Evolutionary conservation across 1,284 basidiomycete species (phyloP).

Genomic region (Wolfiporia cocos): DNA sequence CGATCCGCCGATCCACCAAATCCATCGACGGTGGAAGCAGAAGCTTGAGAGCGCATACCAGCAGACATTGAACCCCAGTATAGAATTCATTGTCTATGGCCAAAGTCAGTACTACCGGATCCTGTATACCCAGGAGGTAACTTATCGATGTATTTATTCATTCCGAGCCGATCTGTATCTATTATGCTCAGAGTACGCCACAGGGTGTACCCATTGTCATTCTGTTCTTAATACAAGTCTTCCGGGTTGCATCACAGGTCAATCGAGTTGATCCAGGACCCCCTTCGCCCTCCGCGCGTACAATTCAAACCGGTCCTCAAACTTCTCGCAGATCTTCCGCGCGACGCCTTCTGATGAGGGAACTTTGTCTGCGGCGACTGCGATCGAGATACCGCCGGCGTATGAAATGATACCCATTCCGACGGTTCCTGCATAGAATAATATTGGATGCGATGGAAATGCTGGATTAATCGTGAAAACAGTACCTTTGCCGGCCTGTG

Average conservation of each 20-base stretch:
- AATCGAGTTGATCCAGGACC: slow-evolving; percentile 19
- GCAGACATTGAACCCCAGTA: no score
- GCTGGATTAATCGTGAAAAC: neutral
- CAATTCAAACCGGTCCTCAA: slow-evolving; percentile 21
- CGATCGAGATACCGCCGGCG: slow-evolving; percentile 21
- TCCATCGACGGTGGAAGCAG: no score
- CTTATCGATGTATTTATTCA: no score
- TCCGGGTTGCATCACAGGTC: neutral
- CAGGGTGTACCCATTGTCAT: no score
- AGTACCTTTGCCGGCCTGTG: slow-evolving; percentile 24
- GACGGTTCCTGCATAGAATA: slow-evolving; percentile 22
- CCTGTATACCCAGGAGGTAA: no score
- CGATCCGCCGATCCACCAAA: no score
- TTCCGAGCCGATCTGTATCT: no score
- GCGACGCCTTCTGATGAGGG: slow-evolving; percentile 17
- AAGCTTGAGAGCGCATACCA: no score
- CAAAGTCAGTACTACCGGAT: no score
- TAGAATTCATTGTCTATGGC: no score
- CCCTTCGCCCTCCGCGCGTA: slow-evolving; percentile 20
- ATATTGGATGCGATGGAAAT: no score
- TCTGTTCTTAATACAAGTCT: neutral
- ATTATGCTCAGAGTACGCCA: no score
- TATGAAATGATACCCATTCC: slow-evolving; percentile 27
- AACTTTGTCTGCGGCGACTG: slow-evolving; percentile 21
- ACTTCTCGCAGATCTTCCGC: slow-evolving; percentile 18